A percentile compares a stretch with the other conserved stretches of the same genome.
These are phyloP conservation scores for Cyberlindnera mycetangii DNA, from an alignment of 805 yeast genomes.

Conservation along the genomic window DNA sequence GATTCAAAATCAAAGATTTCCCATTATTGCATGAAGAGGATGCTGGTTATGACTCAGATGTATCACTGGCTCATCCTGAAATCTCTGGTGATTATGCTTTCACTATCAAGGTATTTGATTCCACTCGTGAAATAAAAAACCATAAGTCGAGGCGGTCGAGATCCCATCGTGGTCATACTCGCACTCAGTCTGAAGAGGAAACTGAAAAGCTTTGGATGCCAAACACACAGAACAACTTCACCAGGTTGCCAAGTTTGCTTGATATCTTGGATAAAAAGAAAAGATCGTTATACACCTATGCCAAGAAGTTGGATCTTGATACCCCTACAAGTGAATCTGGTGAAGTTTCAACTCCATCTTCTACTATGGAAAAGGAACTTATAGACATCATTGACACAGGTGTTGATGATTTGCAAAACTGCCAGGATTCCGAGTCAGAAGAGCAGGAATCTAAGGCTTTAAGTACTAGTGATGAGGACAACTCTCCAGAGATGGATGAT, in stretches of 20 bases:
- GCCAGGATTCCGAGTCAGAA: neutral
- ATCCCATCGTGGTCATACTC: neutral
- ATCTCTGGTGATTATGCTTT: conserved; percentile 49
- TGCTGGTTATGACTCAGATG: conserved; percentile 43
- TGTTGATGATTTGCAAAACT: conserved; percentile 3
- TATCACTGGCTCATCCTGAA: conserved; percentile 52
- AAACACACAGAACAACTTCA: conserved; percentile 36
- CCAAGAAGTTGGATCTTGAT: conserved; percentile 16
- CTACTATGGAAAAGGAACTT: conserved; percentile 1
- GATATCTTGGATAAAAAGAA: conserved; percentile 31
- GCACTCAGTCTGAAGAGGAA: neutral
- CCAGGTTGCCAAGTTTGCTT: conserved; percentile 37
- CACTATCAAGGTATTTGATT: conserved; percentile 39
- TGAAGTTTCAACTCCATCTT: conserved; percentile 2
- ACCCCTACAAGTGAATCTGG: conserved; percentile 10
- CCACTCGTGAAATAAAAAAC: conserved; percentile 22
- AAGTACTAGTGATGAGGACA: conserved; percentile 3
- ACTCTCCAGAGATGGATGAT: conserved; percentile 9
- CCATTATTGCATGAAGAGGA: conserved; percentile 33
- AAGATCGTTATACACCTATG: conserved; percentile 32
- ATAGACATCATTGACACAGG: neutral
- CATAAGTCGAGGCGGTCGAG: conserved; percentile 17
- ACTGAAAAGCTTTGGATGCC: conserved; percentile 43
- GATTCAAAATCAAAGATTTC: conserved; percentile 31
- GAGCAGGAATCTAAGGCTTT: neutral